Conservation (phyloP, 148 eudicot genomes). For the Fagopyrum tataricum region DNA sequence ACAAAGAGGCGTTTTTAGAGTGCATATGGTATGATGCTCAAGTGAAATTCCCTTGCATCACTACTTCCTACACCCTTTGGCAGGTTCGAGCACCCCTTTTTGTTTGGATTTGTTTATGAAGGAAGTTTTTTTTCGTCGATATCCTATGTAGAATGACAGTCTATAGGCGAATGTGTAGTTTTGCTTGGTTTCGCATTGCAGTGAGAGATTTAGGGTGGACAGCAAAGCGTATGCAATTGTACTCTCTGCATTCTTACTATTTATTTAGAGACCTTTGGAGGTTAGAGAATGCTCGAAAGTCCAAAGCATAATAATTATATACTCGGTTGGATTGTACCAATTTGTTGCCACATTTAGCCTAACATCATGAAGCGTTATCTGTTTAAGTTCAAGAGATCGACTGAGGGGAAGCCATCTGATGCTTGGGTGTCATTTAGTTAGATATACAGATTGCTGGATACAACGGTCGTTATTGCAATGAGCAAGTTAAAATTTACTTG, state of each 20-base stretch:
- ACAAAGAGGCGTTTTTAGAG: slow-evolving; percentile 24
- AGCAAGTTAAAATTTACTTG: too few species aligned
- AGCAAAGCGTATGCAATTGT: not conserved
- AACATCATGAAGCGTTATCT: too few species aligned
- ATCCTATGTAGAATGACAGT: not conserved
- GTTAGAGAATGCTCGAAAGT: not conserved
- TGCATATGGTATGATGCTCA: not conserved
- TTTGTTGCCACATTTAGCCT: not conserved
- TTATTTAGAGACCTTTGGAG: not conserved
- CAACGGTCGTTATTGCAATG: too few species aligned
- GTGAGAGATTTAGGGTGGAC: not conserved
- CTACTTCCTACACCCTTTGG: not conserved
- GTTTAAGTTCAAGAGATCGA: too few species aligned
- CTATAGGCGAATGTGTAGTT: not conserved
- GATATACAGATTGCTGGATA: too few species aligned
- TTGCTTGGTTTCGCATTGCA: not conserved
- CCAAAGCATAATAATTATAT: not conserved
- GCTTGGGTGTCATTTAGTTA: too few species aligned
- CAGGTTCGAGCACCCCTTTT: not conserved
- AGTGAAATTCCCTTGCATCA: not conserved
- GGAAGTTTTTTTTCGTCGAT: not conserved
- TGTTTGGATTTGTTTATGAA: not conserved
- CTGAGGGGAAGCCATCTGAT: too few species aligned
- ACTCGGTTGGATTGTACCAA: not conserved
- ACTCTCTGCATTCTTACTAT: not conserved